Base-by-base conservation (phyloP, 306 rosid genomes). In the Cucurbita ficifolia region DNA sequence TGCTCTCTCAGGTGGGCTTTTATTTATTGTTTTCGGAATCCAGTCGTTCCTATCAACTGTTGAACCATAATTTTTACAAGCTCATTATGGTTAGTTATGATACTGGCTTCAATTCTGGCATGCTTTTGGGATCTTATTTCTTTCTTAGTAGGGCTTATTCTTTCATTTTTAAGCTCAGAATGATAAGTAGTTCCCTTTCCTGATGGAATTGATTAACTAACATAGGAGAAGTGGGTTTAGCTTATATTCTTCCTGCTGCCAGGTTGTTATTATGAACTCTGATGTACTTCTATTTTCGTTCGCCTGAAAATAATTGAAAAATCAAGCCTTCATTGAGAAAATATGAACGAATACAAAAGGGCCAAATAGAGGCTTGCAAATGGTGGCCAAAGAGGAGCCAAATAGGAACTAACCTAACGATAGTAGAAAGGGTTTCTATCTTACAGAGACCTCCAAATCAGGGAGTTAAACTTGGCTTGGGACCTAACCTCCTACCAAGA, bases 1-100 rank as follows among this genome's bases (percentile, higher is more conserved):
- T 86, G 93, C 89, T 46, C 83, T 93, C 73, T 87, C 93, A 5
- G 93, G 98, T 75, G 97, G 94, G 74, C 55, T 93, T 82, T 92
- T 93, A 54, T 90, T 90, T 81, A 84, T 90, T 65, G 87, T 86
- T 80, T 93, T 93, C 52, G 96, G 98, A 55, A 84, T 93, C 74
- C 98, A 93, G 52, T 93, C 98, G 36, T 90, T 80, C 86, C 89
- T 93, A 71, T 80, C 98, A 64, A 84, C 93, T 0, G 80, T 86
- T 13, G 81, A 81, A 60, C 69, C 70, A 29, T 87, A 87, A 86
- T 51, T 81, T 67, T 71, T 65, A 39, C 67, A n/a, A 21, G 76
- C 53, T 54, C 42, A 58, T 81, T 56, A 75, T 76, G 86, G 88
- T 88, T 82, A 78, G 92, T 87, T 75, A 72, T 53, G 61, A 18